Evolutionary conservation across 805 yeast species (phyloP).

Genomic region (Candida montana): DNA sequence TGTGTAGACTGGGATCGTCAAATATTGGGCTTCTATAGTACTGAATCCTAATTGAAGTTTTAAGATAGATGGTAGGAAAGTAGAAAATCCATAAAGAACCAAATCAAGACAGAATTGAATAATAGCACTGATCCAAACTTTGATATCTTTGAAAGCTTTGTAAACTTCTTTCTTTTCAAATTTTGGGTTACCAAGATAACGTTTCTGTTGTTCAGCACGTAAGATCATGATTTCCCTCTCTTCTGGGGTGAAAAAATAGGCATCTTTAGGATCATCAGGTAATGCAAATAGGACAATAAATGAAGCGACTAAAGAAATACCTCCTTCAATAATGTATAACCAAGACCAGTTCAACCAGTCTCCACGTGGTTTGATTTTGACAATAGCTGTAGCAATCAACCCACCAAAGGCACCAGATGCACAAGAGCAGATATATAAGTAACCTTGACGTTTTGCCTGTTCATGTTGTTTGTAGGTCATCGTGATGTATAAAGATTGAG

Average conservation of each 20-base stretch:
- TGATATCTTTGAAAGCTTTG: slow-evolving; percentile 31
- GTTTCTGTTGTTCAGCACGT: slow-evolving; percentile 20
- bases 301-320: slow-evolving; percentile 27
- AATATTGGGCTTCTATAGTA: slow-evolving; percentile 31
- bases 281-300: slow-evolving; percentile 25
- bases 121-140: slow-evolving; percentile 27
- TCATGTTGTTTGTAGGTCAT: slow-evolving; percentile 33
- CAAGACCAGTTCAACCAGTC: slow-evolving; percentile 32
- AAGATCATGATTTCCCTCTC: slow-evolving; percentile 26
- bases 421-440: slow-evolving; percentile 37
- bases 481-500: slow-evolving; percentile 31
- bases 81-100: slow-evolving; percentile 34
- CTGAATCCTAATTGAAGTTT: slow-evolving; percentile 21
- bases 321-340: slow-evolving; percentile 36
- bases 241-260: slow-evolving; percentile 27
- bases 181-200: slow-evolving; percentile 24
- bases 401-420: slow-evolving; percentile 43
- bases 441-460: slow-evolving; percentile 33
- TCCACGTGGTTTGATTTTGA: slow-evolving; percentile 24
- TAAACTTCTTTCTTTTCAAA: slow-evolving; percentile 29
- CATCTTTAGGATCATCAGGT: slow-evolving; percentile 30
- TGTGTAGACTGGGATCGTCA: slow-evolving; percentile 36
- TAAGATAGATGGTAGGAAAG: slow-evolving; percentile 37
- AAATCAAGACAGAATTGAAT: slow-evolving; percentile 37
- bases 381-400: slow-evolving; percentile 33